phyloP scores from a whole-genome alignment of 2,329 filamentous ascomycete species.

The Sporothrix variecibatus region DNA sequence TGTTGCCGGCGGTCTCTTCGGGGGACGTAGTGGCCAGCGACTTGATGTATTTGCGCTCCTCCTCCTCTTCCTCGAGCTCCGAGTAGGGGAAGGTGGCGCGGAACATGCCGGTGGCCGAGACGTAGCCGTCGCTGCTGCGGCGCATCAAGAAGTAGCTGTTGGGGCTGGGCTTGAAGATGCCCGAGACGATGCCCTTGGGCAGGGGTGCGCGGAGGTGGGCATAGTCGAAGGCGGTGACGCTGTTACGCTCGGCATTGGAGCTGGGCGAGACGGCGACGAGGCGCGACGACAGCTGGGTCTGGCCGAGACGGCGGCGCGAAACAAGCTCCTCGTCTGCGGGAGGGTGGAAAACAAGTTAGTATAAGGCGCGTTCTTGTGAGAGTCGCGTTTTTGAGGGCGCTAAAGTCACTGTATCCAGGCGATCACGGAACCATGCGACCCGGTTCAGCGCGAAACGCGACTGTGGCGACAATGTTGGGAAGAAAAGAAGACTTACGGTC shows the following conservation, averaged over 20 bases:
- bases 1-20: constrained; percentile 93
- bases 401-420: not conserved
- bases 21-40: constrained; percentile 75
- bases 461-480: not conserved
- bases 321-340: constrained; percentile 70
- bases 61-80: constrained; percentile 69
- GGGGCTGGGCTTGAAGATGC: constrained; percentile 87
- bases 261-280: constrained; percentile 66
- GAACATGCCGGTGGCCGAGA: constrained; percentile 90
- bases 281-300: constrained; percentile 86
- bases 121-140: constrained; percentile 79
- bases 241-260: constrained; percentile 70
- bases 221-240: constrained; percentile 88
- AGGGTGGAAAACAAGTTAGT: not conserved
- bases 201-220: constrained; percentile 91
- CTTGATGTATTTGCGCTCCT: constrained; percentile 83
- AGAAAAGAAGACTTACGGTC: constrained; percentile 49
- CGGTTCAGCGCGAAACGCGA: not conserved
- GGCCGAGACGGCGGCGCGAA: constrained; percentile 81
- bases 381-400: not conserved
- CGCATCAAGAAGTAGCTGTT: constrained; percentile 97
- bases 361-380: not conserved
- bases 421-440: not conserved
- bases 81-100: constrained; percentile 85
- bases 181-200: constrained; percentile 86